Evolutionary conservation across 805 yeast genomes (phyloP), one percentile per base, ranked within the genome.

Genomic region (Cyberlindnera bimundalis): DNA sequence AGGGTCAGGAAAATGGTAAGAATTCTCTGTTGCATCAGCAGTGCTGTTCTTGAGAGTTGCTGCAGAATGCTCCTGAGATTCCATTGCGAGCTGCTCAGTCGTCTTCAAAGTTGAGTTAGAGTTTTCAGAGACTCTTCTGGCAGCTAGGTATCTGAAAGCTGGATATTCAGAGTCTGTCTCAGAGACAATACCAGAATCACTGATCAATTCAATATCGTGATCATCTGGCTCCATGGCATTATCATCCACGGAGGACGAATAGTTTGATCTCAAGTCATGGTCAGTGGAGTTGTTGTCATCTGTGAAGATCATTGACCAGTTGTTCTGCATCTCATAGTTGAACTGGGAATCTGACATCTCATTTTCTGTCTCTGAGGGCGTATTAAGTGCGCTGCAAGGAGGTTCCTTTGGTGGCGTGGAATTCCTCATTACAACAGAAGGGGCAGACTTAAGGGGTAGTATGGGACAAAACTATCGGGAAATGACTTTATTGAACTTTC

Each of bases 221-320:
- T 32, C 35, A 2, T 17, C 33, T 15, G 12, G 6, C 6, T 9
- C 27, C 17, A 15, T 7, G 1, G 32, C 48, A 25, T 37, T 39
- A 5, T 36, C 47, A 11, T 46, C 53, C 15, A 40, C 49, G 25
- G 47, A 43, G 8, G 55, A 50, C 8, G 54, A 51, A 12, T 39
- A 45, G 31, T 47, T 51, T 5, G 59, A 55, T 47, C 52, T 48
- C 14, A 44, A 31, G 26, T 57, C 60, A 29, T 46, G 47, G 29
- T 57, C 61, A 5, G 60, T 54, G 13, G 57, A 54, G 40, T 40
- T 40, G 42, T 48, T 56, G 30, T 57, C 61, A 37, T 57, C 60
- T 3, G 58, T 57, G 41, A 55, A 56, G 16, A 57, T 52, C 46
- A 55, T 29, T 4, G 61, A 57, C 61, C 61, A 57, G 39, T 54